A percentile compares a stretch with the other conserved stretches of the same genome.
Conservation (phyloP, 306 rosid genomes). For the Cicer arietinum region DNA sequence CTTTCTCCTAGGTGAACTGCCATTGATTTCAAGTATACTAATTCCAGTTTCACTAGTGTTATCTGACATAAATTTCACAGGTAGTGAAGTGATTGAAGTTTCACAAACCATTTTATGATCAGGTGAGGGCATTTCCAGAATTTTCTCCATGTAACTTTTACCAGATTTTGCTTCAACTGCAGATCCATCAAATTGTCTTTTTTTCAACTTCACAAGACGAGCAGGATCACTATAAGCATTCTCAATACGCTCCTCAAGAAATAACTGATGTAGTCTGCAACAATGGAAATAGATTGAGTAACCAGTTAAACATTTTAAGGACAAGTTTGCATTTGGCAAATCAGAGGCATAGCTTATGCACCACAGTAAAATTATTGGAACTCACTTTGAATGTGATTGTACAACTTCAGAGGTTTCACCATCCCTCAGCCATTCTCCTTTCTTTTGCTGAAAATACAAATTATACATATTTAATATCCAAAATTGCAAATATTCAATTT, state of each 20-base stretch:
- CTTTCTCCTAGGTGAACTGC: conserved; percentile 58
- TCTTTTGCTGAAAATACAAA: conserved; percentile 62
- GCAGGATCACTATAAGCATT: conserved; percentile 77
- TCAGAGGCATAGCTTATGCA: conserved; percentile 38
- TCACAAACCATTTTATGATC: conserved; percentile 65
- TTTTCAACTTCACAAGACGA: conserved; percentile 78
- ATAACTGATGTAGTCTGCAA: conserved; percentile 84
- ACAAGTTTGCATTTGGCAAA: conserved; percentile 36
- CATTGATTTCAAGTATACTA: conserved; percentile 75
- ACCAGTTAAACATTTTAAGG: conserved; percentile 41
- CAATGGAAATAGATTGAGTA: conserved; percentile 40
- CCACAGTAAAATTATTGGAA: conserved; percentile 44
- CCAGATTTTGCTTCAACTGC: conserved; percentile 63
- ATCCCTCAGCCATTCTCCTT: conserved; percentile 68
- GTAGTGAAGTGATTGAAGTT: conserved; percentile 57
- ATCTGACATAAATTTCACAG: conserved; percentile 48
- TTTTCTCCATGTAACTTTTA: conserved; percentile 83
- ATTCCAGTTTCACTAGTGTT: conserved; percentile 62
- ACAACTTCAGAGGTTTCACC: conserved; percentile 69
- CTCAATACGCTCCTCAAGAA: conserved; percentile 83
- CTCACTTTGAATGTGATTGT: conserved; percentile 85
- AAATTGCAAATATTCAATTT: conserved; percentile 34
- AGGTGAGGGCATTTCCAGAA: conserved; percentile 67
- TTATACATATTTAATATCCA: conserved; percentile 14
- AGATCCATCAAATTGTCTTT: conserved; percentile 69